Conservation (phyloP, 208 protist species). For the Crithidia bombi region DNA sequence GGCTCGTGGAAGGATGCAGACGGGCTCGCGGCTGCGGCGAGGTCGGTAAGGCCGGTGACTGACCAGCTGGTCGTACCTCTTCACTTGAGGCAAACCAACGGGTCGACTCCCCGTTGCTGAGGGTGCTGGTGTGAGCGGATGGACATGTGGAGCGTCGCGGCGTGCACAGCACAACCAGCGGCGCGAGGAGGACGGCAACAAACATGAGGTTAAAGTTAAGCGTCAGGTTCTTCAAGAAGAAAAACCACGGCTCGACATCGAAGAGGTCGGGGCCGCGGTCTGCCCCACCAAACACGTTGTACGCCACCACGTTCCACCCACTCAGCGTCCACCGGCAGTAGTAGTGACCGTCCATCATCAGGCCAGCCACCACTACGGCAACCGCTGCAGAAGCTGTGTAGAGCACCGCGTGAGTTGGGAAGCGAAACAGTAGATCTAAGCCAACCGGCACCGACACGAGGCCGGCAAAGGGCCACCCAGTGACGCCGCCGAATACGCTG, state of each 20-base stretch:
- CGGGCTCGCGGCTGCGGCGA: slow-evolving; percentile 6
- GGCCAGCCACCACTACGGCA: slow-evolving; percentile 19
- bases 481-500: slow-evolving; percentile 49
- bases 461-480: slow-evolving; percentile 93
- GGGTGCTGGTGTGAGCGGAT: neutral
- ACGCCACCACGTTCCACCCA: slow-evolving; percentile 69
- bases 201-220: slow-evolving; percentile 96
- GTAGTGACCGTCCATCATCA: slow-evolving; percentile 50
- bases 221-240: slow-evolving; percentile 92
- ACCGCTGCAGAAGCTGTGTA: slow-evolving; percentile 33
- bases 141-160: neutral
- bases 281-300: slow-evolving; percentile 63
- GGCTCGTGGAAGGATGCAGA: neutral
- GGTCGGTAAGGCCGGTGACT: neutral
- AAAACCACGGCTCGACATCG: slow-evolving; percentile 92
- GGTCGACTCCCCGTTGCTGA: neutral
- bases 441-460: slow-evolving; percentile 82
- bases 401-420: slow-evolving; percentile 30
- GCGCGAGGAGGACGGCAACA: slow-evolving; percentile 53
- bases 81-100: slow-evolving; percentile 1
- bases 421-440: slow-evolving; percentile 69
- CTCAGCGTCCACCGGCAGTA: slow-evolving; percentile 51
- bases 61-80: neutral
- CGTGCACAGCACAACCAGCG: slow-evolving; percentile 39
- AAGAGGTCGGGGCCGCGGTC: slow-evolving; percentile 86